Conservation (phyloP, 1,284 basidiomycete species). For the Baeospora myosura region DNA sequence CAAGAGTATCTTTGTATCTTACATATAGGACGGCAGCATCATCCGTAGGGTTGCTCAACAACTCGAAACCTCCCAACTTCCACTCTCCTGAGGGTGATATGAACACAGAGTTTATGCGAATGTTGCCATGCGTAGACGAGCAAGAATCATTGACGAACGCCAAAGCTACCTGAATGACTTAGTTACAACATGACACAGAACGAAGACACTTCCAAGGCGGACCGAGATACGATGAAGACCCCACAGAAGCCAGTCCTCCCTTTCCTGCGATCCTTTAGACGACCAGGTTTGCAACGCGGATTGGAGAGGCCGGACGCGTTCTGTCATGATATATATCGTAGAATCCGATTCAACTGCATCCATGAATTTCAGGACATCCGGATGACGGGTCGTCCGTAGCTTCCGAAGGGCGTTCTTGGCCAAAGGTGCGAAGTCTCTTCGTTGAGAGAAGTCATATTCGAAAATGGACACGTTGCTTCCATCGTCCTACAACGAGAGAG, state of each 20-base stretch:
- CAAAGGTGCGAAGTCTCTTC: conserved; percentile 60
- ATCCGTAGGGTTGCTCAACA: conserved; percentile 77
- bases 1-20: conserved; percentile 27
- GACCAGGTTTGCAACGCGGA: conserved; percentile 61
- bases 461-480: conserved; percentile 79
- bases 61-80: conserved; percentile 92
- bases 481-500: conserved; percentile 67
- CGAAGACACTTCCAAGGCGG: conserved; percentile 24
- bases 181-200: conserved; percentile 5
- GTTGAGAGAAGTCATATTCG: conserved; percentile 75
- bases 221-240: conserved; percentile 88
- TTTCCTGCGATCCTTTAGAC: conserved; percentile 53
- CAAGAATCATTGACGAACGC: conserved; percentile 87
- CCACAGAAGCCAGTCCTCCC: conserved; percentile 90
- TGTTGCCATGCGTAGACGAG: conserved; percentile 82
- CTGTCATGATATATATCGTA: conserved; percentile 89
- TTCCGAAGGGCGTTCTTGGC: conserved; percentile 91
- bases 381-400: conserved; percentile 87
- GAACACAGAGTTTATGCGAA: conserved; percentile 78
- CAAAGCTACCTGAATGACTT: conserved; percentile 64
- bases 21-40: conserved; percentile 76
- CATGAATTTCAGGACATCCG: conserved; percentile 92
- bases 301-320: conserved; percentile 78
- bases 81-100: conserved; percentile 91
- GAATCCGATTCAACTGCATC: conserved; percentile 87